Evolutionary conservation across 2,329 filamentous ascomycete species (phyloP).

Genomic region (Arthrobotrys entomopaga): DNA sequence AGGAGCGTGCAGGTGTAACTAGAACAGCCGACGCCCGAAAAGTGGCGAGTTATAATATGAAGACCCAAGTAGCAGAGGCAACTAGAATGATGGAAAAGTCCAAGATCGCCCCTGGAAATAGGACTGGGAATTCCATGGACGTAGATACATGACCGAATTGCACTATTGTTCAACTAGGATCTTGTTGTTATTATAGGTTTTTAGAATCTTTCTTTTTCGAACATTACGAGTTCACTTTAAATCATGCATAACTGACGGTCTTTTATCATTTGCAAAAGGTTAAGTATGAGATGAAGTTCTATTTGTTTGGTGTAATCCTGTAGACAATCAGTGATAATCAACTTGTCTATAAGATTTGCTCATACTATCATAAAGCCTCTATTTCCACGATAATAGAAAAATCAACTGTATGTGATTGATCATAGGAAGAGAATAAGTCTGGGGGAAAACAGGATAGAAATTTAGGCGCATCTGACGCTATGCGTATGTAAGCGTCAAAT

Average conservation of each 20-base stretch:
- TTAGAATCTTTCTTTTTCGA: too few relatives aligned
- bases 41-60: slow-evolving; percentile 17
- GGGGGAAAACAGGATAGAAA: slow-evolving; percentile 1
- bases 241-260: too few relatives aligned
- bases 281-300: too few relatives aligned
- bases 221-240: too few relatives aligned
- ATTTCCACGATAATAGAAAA: not conserved
- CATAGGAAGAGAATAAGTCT: slow-evolving; percentile 3
- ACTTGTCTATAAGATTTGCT: not conserved
- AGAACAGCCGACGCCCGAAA: not conserved
- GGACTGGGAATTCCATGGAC: slow-evolving; percentile 53
- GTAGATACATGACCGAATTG: slow-evolving; percentile 42
- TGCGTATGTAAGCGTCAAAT: slow-evolving; percentile 2
- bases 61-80: slow-evolving; percentile 42
- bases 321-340: too few relatives aligned
- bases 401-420: not conserved
- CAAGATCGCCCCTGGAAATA: slow-evolving; percentile 26
- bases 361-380: not conserved
- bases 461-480: slow-evolving; percentile 14
- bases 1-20: slow-evolving; percentile 8
- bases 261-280: too few relatives aligned
- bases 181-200: too few relatives aligned
- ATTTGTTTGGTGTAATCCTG: too few relatives aligned
- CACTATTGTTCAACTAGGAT: too few relatives aligned
- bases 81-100: slow-evolving; percentile 51